These are phyloP conservation scores for Myriosclerotinia scirpicola DNA, from an alignment of 2,329 filamentous ascomycete species.

Conservation along the genomic window DNA sequence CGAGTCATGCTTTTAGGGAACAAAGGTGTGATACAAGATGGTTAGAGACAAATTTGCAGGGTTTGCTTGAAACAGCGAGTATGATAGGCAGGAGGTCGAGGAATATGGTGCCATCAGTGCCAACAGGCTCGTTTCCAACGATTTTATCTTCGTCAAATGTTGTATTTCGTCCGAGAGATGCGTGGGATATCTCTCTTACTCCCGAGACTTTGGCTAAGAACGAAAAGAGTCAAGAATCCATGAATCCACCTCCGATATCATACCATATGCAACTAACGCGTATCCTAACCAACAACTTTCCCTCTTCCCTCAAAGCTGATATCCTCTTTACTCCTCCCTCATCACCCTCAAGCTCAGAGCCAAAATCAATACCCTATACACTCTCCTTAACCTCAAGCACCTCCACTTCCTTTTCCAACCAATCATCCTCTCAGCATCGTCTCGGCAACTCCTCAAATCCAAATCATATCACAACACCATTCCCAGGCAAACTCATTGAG, in stretches of 20 bases:
- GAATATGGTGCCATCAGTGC: conserved; percentile 38
- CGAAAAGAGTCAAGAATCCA: conserved; percentile 15
- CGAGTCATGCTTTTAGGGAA: conserved; percentile 49
- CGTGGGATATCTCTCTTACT: conserved; percentile 54
- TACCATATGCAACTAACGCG: conserved; percentile 56
- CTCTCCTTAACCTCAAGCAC: conserved; percentile 41
- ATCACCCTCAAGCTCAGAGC: conserved; percentile 50
- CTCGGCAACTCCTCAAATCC: background rate
- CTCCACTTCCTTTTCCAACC: conserved; percentile 47
- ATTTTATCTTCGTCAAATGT: conserved; percentile 43
- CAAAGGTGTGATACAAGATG: conserved; percentile 56
- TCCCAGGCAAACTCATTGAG: conserved; percentile 9
- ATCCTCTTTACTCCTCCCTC: conserved; percentile 57
- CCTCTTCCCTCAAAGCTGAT: conserved; percentile 45
- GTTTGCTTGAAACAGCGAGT: conserved; percentile 40
- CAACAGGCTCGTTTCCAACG: conserved; percentile 30
- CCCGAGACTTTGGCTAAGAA: conserved; percentile 32
- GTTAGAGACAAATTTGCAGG: conserved; percentile 52
- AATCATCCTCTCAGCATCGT: background rate
- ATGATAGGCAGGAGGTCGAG: conserved; percentile 25
- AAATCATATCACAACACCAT: conserved; percentile 1
- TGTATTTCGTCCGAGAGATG: conserved; percentile 58
- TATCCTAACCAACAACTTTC: conserved; percentile 42
- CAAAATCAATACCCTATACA: conserved; percentile 48
- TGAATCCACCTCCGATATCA: conserved; percentile 33